Evolutionary conservation across 2,329 filamentous ascomycete species (phyloP), one percentile per base, ranked within the genome.

Genomic region (Pezicula rhizophila): DNA sequence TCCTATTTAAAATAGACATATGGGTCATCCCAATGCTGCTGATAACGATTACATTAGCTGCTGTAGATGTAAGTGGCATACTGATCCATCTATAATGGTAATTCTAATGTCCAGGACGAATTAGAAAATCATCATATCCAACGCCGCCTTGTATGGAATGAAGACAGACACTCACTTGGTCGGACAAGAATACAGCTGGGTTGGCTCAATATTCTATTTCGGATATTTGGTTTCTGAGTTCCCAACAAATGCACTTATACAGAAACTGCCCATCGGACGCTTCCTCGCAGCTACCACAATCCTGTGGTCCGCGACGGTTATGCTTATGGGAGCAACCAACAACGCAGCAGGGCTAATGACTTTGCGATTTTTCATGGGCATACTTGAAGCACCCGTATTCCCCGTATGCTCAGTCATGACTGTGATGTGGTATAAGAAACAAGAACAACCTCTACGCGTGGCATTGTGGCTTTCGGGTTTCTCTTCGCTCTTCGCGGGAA

Each of bases 361-460:
- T 5, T 15, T 37, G 15, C 34, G n/a, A 25, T 35, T 28, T 26
- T 46, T 23, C 17, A 34, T 86, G 90, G 89, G 45, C 82, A 87
- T 18, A 86, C 86, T 7, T 90, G 71, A 62, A 90, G 86, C 1
- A 89, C 85, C 0, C 86, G 86, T 7, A 90, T 69, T 69, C 90
- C 86, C 0, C 86, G 86, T 12, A 86, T 79, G 59, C 88, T 88
- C 4, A 84, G 18, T 85, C 1, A 90, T 86, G 1, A 90, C 72
- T 0, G 84, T 85, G 17, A 86, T 87, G 8, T 81, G 77, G 0
- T 80, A 77, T 57, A 88, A 86, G 54, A 90, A 90, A 1, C 90
- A 73, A 25, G 87, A 86, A 53, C 87, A 91, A 4, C 84, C 89
- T 59, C 88, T 61, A 90, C 87, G 1, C 90, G 74, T 6, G 86